Conservation (phyloP, 2,329 filamentous ascomycete genomes). For the Penicillium sp. region DNA sequence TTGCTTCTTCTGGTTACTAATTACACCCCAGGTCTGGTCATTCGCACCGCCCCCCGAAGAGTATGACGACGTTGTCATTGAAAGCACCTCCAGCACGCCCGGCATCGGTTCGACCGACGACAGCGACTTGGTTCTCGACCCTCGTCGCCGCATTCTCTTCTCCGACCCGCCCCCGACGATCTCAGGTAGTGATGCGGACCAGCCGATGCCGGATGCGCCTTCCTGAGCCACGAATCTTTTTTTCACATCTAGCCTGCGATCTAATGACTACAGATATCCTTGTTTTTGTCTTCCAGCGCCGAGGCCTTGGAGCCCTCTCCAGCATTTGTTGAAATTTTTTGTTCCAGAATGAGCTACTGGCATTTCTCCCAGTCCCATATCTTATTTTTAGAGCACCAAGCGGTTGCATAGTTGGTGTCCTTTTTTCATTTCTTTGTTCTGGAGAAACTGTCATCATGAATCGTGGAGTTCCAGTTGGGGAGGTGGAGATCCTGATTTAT, state of each 20-base stretch:
- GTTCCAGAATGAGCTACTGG: constrained; percentile 14
- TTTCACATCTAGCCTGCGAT: constrained; percentile 15
- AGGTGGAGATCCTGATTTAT: not conserved
- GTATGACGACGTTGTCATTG: constrained; percentile 25
- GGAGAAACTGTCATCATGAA: constrained; percentile 1
- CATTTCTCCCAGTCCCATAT: constrained; percentile 1
- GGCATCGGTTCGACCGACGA: constrained; percentile 23
- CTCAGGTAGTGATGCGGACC: constrained; percentile 28
- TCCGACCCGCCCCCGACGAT: constrained; percentile 32
- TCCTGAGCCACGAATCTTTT: constrained; percentile 12
- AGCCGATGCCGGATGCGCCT: constrained; percentile 34
- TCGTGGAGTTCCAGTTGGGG: constrained; percentile 5
- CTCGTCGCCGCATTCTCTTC: constrained; percentile 24
- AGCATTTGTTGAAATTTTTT: constrained; percentile 1
- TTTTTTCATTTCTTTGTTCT: constrained; percentile 1
- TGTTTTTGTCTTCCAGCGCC: constrained; percentile 12
- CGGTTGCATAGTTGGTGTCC: constrained; percentile 24
- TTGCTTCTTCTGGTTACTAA: constrained; percentile 7
- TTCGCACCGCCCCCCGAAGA: constrained; percentile 69
- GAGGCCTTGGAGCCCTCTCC: constrained; percentile 7
- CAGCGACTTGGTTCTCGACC: constrained; percentile 10
- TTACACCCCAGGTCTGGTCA: constrained; percentile 70
- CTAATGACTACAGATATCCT: constrained; percentile 20
- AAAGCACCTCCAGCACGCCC: constrained; percentile 34
- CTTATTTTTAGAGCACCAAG: constrained; percentile 13